phyloP scores from a whole-genome alignment of 495 filamentous ascomycete genomes.

The Thozetella sp. region DNA sequence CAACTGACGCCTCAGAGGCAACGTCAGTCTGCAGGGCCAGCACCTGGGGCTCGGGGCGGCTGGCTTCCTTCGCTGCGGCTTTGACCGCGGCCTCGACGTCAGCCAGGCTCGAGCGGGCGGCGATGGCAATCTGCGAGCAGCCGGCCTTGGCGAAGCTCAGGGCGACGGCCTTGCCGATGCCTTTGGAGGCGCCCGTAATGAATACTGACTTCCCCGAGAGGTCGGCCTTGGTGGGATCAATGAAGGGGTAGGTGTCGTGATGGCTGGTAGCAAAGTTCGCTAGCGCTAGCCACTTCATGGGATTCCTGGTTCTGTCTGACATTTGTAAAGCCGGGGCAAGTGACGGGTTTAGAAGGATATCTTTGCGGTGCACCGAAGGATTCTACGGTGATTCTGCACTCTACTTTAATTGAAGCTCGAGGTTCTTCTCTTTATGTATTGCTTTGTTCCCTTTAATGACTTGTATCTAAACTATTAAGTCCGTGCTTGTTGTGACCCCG shows the following conservation, averaged over 20 bases:
- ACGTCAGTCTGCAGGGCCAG: slow-evolving; percentile 42
- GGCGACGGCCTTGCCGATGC: slow-evolving; percentile 55
- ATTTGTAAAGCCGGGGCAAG: too few species aligned
- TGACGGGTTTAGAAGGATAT: too few species aligned
- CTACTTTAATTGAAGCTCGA: too few species aligned
- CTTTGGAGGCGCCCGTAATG: slow-evolving; percentile 58
- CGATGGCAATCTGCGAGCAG: slow-evolving; percentile 39
- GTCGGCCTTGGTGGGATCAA: slow-evolving; percentile 28
- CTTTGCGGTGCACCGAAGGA: too few species aligned
- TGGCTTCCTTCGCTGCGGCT: slow-evolving; percentile 28
- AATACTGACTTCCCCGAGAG: slow-evolving; percentile 54
- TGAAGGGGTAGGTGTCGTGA: slow-evolving; percentile 38
- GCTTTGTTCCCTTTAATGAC: too few species aligned
- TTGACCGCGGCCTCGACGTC: slow-evolving; percentile 28
- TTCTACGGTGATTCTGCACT: too few species aligned
- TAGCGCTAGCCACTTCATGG: too few species aligned
- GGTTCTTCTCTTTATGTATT: too few species aligned
- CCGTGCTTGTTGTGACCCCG: too few species aligned
- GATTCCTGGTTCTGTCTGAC: too few species aligned
- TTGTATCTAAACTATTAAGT: too few species aligned
- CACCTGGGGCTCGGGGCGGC: slow-evolving; percentile 37
- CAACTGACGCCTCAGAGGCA: slow-evolving; percentile 33
- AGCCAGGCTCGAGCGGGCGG: slow-evolving; percentile 39
- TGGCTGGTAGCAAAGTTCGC: slow-evolving; percentile 9
- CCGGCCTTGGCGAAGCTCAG: slow-evolving; percentile 44